These are phyloP conservation scores for Trametes punicea DNA, from an alignment of 768 basidiomycete genomes.

Conservation along the genomic window DNA sequence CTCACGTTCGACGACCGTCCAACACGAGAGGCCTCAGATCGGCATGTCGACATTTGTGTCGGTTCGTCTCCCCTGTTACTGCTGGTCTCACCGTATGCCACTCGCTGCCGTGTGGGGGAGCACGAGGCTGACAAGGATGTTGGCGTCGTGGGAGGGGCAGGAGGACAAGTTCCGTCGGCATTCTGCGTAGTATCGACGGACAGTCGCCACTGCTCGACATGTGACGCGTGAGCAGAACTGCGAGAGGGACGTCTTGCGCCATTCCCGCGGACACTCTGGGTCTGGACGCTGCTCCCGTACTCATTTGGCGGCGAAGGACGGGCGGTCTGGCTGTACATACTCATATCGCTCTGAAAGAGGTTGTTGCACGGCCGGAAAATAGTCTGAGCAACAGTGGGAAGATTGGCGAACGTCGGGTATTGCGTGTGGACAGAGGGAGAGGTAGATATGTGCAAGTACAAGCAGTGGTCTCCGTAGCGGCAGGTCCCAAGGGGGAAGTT, in stretches of 20 bases:
- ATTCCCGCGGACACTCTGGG: background rate
- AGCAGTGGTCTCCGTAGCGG: conserved; percentile 19
- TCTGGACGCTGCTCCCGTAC: background rate
- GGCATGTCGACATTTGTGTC: background rate
- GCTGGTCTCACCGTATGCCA: background rate
- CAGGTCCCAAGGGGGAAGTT: conserved; percentile 18
- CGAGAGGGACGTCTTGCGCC: background rate
- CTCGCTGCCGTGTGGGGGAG: background rate
- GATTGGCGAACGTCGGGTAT: background rate
- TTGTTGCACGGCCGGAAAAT: conserved; percentile 5
- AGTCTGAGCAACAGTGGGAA: background rate
- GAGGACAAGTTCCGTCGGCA: background rate
- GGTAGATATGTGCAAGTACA: conserved; percentile 14
- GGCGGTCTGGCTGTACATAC: background rate
- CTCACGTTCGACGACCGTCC: background rate
- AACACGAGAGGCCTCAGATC: background rate
- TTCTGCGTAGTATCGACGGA: background rate
- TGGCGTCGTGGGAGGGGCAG: conserved; percentile 12
- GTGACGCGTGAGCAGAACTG: background rate
- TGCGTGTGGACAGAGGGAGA: background rate
- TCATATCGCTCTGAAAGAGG: background rate
- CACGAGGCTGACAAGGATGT: background rate
- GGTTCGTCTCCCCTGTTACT: background rate
- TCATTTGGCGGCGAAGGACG: no score
- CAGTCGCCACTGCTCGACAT: conserved; percentile 9